phyloP scores from a whole-genome alignment of 371 early-diverging fungal genomes.

The Zancudomyces culisetae region DNA sequence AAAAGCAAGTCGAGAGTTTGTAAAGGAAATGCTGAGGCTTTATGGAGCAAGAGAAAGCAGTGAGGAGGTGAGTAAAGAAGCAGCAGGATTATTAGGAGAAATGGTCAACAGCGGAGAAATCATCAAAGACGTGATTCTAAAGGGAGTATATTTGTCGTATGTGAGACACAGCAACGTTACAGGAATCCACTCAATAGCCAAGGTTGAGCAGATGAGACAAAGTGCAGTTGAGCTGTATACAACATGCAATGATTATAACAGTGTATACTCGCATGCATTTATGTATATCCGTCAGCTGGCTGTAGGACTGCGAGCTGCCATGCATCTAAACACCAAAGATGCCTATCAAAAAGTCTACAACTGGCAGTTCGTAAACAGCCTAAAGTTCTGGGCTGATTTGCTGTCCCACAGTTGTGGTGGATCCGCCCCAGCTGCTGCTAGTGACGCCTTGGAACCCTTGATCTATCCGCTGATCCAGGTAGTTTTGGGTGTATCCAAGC shows the following conservation, averaged over 20 bases:
- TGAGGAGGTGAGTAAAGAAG: too few relatives aligned
- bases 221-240: slow-evolving; percentile 74
- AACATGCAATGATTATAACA: slow-evolving; percentile 37
- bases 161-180: slow-evolving; percentile 54
- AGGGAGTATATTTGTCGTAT: slow-evolving; percentile 64
- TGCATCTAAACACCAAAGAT: slow-evolving; percentile 57
- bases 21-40: slow-evolving; percentile 35
- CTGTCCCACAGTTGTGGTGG: slow-evolving; percentile 44
- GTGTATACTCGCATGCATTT: slow-evolving; percentile 81
- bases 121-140: slow-evolving; percentile 31
- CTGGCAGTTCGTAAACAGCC: slow-evolving; percentile 83
- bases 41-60: slow-evolving; percentile 41
- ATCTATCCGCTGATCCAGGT: slow-evolving; percentile 85
- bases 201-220: slow-evolving; percentile 70
- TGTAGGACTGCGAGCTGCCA: slow-evolving; percentile 64
- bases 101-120: slow-evolving; percentile 2
- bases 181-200: slow-evolving; percentile 56
- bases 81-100: too few relatives aligned
- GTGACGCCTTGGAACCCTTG: slow-evolving; percentile 41
- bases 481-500: slow-evolving; percentile 56
- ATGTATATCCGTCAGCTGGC: slow-evolving; percentile 81
- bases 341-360: slow-evolving; percentile 71
- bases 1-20: slow-evolving; percentile 49
- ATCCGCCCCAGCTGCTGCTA: slow-evolving; percentile 23
- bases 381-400: slow-evolving; percentile 74